phyloP scores from a whole-genome alignment of 1,284 basidiomycete genomes.

The Ustilago shanxiensis region DNA sequence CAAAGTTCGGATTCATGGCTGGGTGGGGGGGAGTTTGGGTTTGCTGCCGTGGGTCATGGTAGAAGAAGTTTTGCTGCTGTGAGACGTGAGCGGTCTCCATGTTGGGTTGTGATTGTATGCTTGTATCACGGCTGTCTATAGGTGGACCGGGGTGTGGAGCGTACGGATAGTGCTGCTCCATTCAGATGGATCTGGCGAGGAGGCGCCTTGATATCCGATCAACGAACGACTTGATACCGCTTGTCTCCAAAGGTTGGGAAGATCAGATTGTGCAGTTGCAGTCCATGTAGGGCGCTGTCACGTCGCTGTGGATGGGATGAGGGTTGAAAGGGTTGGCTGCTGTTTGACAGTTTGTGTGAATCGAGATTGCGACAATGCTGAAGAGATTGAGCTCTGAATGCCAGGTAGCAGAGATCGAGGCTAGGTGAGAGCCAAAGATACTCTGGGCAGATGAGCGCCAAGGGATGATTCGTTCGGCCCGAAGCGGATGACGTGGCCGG shows the following conservation, averaged over 20 bases:
- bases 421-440: too few species aligned
- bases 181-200: constrained; percentile 14
- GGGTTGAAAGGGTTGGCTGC: neutral
- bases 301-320: neutral
- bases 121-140: neutral
- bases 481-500: neutral
- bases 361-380: neutral
- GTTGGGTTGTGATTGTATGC: constrained; percentile 1
- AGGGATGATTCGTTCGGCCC: neutral
- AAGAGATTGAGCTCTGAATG: neutral
- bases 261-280: neutral
- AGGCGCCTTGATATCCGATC: constrained; percentile 10
- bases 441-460: neutral
- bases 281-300: constrained; percentile 10
- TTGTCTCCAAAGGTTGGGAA: constrained; percentile 1
- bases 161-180: constrained; percentile 29
- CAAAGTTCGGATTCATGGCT: constrained; percentile 19
- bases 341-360: neutral
- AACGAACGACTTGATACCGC: constrained; percentile 12
- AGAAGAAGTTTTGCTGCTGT: constrained; percentile 34
- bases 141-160: constrained; percentile 10
- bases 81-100: constrained; percentile 39
- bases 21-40: constrained; percentile 14
- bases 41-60: constrained; percentile 42
- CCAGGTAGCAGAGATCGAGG: too few species aligned